Conservation (phyloP, 345 rosid species). For the Syzygium aromaticum region DNA sequence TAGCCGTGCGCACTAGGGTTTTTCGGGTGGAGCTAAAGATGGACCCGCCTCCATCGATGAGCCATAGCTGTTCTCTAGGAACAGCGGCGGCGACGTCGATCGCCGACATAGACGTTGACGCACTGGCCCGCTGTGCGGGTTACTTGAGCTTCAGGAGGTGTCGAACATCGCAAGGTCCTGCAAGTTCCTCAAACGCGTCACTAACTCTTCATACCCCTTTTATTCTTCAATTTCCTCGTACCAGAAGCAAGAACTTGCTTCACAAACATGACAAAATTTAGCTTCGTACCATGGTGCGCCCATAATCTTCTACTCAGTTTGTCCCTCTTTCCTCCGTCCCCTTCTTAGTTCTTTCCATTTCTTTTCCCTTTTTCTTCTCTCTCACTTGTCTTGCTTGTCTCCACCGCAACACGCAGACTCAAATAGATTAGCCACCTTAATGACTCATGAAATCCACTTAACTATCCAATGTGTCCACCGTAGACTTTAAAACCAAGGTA, state of each 20-base stretch:
- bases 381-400: background rate
- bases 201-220: conserved; percentile 2
- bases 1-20: background rate
- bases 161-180: conserved; percentile 40
- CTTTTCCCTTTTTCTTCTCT: background rate
- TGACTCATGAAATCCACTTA: no score
- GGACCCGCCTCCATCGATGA: background rate
- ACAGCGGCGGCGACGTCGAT: conserved; percentile 11
- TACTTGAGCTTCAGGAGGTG: conserved; percentile 33
- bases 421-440: no score
- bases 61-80: background rate
- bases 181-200: conserved; percentile 28
- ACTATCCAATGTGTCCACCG: no score
- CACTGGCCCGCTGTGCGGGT: conserved; percentile 36
- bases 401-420: background rate
- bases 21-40: background rate
- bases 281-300: background rate
- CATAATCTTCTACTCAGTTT: background rate
- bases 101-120: conserved; percentile 37
- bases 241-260: background rate
- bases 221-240: background rate
- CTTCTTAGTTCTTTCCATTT: background rate
- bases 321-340: background rate
- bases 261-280: background rate
- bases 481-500: no score